Conservation (phyloP, 306 rosid species). For the Luffa aegyptiaca region DNA sequence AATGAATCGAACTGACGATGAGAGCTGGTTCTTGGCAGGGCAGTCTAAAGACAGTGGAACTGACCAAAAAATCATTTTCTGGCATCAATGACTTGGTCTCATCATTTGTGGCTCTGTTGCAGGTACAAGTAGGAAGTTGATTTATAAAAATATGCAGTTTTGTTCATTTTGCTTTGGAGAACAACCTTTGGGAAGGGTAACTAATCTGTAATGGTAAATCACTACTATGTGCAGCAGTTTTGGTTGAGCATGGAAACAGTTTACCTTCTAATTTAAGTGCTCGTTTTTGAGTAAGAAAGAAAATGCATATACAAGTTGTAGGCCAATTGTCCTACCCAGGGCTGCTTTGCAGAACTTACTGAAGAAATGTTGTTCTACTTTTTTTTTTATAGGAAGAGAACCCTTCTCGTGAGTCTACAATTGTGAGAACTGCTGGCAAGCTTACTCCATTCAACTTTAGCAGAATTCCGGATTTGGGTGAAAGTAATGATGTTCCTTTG, state of each 20-base stretch:
- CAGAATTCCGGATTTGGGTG: constrained; percentile 60
- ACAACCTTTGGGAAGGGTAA: not conserved
- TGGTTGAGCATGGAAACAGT: not conserved
- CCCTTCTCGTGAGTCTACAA: constrained; percentile 85
- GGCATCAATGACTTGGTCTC: constrained; percentile 78
- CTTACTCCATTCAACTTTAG: constrained; percentile 88
- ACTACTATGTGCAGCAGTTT: not conserved
- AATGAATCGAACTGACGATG: not conserved
- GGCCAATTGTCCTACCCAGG: not conserved
- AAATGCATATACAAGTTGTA: not conserved
- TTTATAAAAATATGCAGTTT: not conserved
- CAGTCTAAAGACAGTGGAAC: constrained; percentile 69
- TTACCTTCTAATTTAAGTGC: not conserved
- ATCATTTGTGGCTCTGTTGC: constrained; percentile 71
- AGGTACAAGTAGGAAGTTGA: constrained; percentile 65
- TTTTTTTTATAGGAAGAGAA: constrained; percentile 60
- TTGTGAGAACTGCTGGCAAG: constrained; percentile 92
- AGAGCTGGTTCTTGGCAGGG: constrained; percentile 57
- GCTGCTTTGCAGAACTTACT: not conserved
- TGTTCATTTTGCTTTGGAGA: not conserved
- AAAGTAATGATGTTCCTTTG: constrained; percentile 52
- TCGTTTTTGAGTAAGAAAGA: not conserved
- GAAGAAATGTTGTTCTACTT: constrained; percentile 3
- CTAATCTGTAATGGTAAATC: not conserved
- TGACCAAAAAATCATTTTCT: constrained; percentile 28